A percentile compares a stretch with the other conserved stretches of the same genome.
phyloP scores from a whole-genome alignment of 768 basidiomycete species.

The Sarcodon sp. region DNA sequence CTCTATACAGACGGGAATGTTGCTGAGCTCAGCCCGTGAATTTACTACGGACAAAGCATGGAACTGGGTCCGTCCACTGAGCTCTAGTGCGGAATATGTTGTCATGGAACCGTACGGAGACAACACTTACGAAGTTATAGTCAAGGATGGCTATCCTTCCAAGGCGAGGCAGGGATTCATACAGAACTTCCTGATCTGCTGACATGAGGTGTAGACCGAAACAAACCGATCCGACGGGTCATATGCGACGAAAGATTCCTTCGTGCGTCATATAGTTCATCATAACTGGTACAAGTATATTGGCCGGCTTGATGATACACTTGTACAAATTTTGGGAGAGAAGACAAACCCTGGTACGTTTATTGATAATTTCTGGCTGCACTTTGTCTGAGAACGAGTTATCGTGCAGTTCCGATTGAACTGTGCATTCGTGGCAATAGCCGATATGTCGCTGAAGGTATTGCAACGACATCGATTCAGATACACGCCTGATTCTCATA shows the following conservation, averaged over 20 bases:
- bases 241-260: conserved; percentile 44
- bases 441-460: conserved; percentile 28
- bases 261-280: conserved; percentile 29
- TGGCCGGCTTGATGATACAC: conserved; percentile 43
- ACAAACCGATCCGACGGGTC: conserved; percentile 38
- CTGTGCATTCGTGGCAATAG: conserved; percentile 34
- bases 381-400: too few species aligned
- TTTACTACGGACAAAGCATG: conserved; percentile 38
- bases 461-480: too few species aligned
- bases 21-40: conserved; percentile 36
- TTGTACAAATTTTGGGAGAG: conserved; percentile 33
- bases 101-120: conserved; percentile 28
- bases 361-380: neutral
- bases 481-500: too few species aligned
- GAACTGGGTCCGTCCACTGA: conserved; percentile 33
- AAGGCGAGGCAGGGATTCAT: conserved; percentile 2
- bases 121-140: conserved; percentile 32
- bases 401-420: conserved; percentile 30
- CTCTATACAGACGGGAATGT: conserved; percentile 18
- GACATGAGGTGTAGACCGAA: conserved; percentile 8
- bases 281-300: conserved; percentile 30
- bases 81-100: conserved; percentile 16
- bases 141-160: conserved; percentile 37
- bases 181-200: too few species aligned
- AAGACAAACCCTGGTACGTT: conserved; percentile 34